Percentiles rank a stretch among this genome's conserved stretches.
Conservation (phyloP, 306 rosid genomes). For the Cicer arietinum region DNA sequence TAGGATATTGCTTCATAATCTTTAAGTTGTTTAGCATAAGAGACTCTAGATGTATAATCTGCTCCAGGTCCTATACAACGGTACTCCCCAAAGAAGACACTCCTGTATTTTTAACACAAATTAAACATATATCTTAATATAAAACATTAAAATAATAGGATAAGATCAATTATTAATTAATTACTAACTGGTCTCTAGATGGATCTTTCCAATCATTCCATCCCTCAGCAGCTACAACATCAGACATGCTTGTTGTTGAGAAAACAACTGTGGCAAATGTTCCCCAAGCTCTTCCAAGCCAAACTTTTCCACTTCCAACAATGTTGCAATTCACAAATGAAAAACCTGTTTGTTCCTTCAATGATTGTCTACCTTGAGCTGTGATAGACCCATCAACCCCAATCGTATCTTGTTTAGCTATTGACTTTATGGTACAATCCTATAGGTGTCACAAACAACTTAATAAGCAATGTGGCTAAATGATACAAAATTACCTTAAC, state of each 20-base stretch:
- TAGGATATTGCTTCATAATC: slow-evolving; percentile 59
- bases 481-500: too few relatives aligned
- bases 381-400: slow-evolving; percentile 75
- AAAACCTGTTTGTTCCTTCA: slow-evolving; percentile 64
- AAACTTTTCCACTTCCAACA: slow-evolving; percentile 72
- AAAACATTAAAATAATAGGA: not conserved
- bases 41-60: slow-evolving; percentile 57
- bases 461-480: too few relatives aligned
- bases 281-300: slow-evolving; percentile 96
- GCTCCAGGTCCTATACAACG: slow-evolving; percentile 66
- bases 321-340: slow-evolving; percentile 81
- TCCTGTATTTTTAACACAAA: slow-evolving; percentile 49
- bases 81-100: slow-evolving; percentile 75
- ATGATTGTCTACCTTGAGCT: slow-evolving; percentile 68
- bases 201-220: slow-evolving; percentile 85
- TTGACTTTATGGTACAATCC: slow-evolving; percentile 65
- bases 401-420: slow-evolving; percentile 52
- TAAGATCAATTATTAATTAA: not conserved
- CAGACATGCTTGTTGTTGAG: slow-evolving; percentile 68
- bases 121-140: not conserved
- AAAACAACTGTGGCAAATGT: slow-evolving; percentile 65
- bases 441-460: slow-evolving; percentile 27
- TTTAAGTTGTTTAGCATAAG: slow-evolving; percentile 70
- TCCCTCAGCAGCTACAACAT: slow-evolving; percentile 63
- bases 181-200: slow-evolving; percentile 66